Percentiles rank a stretch among this genome's conserved stretches.
Conservation (phyloP, 345 rosid genomes). For the Moricandia arvensis region DNA sequence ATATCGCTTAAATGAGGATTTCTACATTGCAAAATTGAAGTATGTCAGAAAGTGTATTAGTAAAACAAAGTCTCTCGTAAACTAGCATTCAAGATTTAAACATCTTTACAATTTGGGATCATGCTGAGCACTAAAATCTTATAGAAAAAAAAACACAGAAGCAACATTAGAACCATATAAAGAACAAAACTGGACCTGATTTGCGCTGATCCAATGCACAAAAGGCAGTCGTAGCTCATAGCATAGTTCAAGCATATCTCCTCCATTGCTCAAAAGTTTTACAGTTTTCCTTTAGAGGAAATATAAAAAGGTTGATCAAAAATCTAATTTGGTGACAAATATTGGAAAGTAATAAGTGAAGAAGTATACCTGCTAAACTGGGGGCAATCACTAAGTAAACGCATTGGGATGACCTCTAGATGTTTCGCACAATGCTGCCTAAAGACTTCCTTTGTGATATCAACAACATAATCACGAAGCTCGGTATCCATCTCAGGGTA, state of each 20-base stretch:
- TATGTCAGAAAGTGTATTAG: not conserved
- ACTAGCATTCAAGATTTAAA: not conserved
- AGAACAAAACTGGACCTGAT: constrained; percentile 55
- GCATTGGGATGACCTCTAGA: constrained; percentile 70
- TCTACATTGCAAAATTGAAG: constrained; percentile 47
- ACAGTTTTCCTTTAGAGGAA: constrained; percentile 67
- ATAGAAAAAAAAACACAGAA: not conserved
- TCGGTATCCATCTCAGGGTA: constrained; percentile 65
- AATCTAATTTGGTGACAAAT: constrained; percentile 21
- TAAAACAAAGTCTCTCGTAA: constrained; percentile 9
- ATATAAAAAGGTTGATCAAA: constrained; percentile 33
- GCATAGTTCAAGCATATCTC: constrained; percentile 91
- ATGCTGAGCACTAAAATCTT: not conserved
- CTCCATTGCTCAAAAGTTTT: constrained; percentile 86
- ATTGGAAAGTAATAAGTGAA: constrained; percentile 4
- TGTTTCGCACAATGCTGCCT: constrained; percentile 84
- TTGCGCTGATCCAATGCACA: constrained; percentile 62
- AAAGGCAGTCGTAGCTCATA: constrained; percentile 87
- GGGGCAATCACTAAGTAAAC: constrained; percentile 60
- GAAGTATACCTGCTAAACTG: constrained; percentile 58
- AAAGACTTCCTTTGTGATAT: constrained; percentile 75
- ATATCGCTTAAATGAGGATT: constrained; percentile 81
- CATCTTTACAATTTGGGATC: not conserved
- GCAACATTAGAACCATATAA: not conserved
- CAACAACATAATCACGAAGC: constrained; percentile 76